Base-by-base conservation (phyloP, 73 alveolate species). In the Stentor coeruleus region DNA sequence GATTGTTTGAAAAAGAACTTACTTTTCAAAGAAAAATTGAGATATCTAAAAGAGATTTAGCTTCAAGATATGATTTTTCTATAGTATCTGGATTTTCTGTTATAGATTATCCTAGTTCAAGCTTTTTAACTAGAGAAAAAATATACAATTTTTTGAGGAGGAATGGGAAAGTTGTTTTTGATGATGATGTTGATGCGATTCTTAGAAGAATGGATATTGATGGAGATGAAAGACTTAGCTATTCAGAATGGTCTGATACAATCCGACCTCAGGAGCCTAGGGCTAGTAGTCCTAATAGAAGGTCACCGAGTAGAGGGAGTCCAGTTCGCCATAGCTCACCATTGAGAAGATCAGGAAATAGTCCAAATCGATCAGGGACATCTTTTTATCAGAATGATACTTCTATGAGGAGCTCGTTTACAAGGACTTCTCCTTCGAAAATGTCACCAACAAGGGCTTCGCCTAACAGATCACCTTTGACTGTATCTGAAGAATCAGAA, bases 1-100 rank as follows among this genome's bases (percentile, higher is more conserved):
- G 81, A 26, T 75, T 90, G 3, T 40, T 90, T 33, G 85, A 88
- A 49, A 57, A 42, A 59, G 95, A 90, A 86, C 42, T 85, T 37
- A 35, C 57, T 36, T 75, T 58, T 40, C 87, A 82, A 28, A 73
- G 89, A 35, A 74, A 49, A 33, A 4, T 90, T 0, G 93, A 90
- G 39, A 39, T 41, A 1, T 30, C 76, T 28, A 90, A 82, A 76
- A 58, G 39, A 38, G 86, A 59, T 40, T 82, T 90, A 4, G 86
- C 74, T 3, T 59, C 73, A 37, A 49, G 89, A 35, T 81, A 74
- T 35, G 95, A 90, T 72, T 81, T 81, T 74, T 58, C 55, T 3
- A 36, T 57, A 74, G 39, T 81, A 15, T 82, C 55, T 20, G 81
- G 49, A 39, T 81, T 39, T 74, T 35, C 36, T 3, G 84, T 74